A percentile compares a stretch with the other conserved stretches of the same genome.
Evolutionary conservation across 176 grass and related monocot species (phyloP).

Genomic region (Stipa capillata): DNA sequence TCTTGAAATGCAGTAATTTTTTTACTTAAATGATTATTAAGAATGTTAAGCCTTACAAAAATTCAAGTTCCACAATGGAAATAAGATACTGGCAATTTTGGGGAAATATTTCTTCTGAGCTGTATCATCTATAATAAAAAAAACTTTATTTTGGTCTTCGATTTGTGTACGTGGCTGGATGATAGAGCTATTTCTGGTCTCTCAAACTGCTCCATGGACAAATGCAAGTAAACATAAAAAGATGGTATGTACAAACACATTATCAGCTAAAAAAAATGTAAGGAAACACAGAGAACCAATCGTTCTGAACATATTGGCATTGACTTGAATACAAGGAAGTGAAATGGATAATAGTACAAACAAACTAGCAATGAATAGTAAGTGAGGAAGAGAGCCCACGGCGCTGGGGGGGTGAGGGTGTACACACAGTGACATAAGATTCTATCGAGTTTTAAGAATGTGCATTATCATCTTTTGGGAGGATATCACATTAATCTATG

Average conservation of each 20-base stretch:
- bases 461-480: background rate
- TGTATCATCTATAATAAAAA: too few relatives aligned
- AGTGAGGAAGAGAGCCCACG: too few relatives aligned
- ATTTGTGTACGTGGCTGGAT: background rate
- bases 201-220: background rate
- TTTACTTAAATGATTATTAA: background rate
- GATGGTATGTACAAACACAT: too few relatives aligned
- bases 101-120: background rate
- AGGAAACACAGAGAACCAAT: background rate
- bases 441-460: too few relatives aligned
- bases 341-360: background rate
- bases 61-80: background rate
- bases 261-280: background rate
- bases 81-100: background rate
- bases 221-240: background rate
- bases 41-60: background rate
- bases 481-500: background rate
- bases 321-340: background rate
- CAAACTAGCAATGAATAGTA: background rate
- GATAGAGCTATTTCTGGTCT: background rate
- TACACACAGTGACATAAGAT: too few relatives aligned
- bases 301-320: background rate
- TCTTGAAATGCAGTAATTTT: background rate
- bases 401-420: too few relatives aligned
- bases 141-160: background rate